Conservation (phyloP, 306 rosid species). For the Sophora flavescens region DNA sequence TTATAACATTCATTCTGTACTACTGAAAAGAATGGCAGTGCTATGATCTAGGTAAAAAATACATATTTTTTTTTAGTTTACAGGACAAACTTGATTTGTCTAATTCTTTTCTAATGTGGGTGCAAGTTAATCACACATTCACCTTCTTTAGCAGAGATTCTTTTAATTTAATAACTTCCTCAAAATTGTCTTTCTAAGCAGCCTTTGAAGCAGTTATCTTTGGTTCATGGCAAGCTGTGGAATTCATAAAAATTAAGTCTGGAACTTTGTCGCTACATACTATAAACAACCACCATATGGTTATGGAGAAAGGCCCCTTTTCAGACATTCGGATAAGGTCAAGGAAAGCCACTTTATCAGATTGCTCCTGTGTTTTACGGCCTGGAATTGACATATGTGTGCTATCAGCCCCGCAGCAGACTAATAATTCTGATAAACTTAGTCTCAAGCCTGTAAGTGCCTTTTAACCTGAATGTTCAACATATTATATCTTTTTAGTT, state of each 20-base stretch:
- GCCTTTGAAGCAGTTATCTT: conserved; percentile 78
- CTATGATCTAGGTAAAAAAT: conserved; percentile 15
- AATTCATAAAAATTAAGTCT: conserved; percentile 59
- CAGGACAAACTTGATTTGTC: conserved; percentile 1
- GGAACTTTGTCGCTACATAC: conserved; percentile 71
- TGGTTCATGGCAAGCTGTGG: conserved; percentile 83
- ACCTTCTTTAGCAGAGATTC: conserved; percentile 24
- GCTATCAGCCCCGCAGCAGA: conserved; percentile 49
- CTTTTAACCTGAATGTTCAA: conserved; percentile 17
- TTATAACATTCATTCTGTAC: neutral
- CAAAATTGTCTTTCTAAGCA: conserved; percentile 43
- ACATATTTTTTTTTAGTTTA: neutral
- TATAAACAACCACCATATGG: conserved; percentile 48
- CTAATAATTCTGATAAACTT: conserved; percentile 41
- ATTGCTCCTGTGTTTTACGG: conserved; percentile 78
- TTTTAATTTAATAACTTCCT: conserved; percentile 1
- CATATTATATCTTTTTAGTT: conserved; percentile 23
- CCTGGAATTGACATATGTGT: conserved; percentile 84
- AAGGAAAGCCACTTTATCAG: conserved; percentile 71
- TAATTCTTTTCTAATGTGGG: neutral
- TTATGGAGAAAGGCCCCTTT: conserved; percentile 67
- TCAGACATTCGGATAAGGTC: conserved; percentile 73
- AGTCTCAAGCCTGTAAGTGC: conserved; percentile 62
- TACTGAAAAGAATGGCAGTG: neutral
- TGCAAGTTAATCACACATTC: conserved; percentile 8